Evolutionary conservation across 257 asterid genomes (phyloP), one percentile per base, ranked within the genome.

Genomic region (Buddleja alternifolia): DNA sequence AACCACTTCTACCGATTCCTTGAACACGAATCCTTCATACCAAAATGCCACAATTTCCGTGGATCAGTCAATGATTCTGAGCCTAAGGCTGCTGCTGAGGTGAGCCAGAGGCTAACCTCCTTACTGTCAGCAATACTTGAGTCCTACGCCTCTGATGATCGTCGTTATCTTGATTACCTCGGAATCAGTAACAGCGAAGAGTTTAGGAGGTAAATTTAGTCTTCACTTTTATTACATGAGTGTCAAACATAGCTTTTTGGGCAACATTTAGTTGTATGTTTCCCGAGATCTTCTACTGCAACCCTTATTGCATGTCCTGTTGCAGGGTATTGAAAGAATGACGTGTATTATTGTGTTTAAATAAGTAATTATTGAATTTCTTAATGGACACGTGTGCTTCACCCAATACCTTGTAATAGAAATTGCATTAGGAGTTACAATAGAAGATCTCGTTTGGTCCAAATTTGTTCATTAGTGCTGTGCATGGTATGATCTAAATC

Each of bases 111-210:
- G 77, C 88, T 93, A 37, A 51, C 82, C 36, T 84, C 77, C 79
- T 44, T 93, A 69, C 88, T 93, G 96, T 82, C 89, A 42, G 97
- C 97, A 14, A 85, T 93, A 68, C 83, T 93, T 0, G 99, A 90
- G 82, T 79, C 93, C 0, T 89, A 85, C 3, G 90, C 96, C 32
- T 88, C 93, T 34, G 93, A 87, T 53, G 95, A 90, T 62, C 74
- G 88, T 10, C 67, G 58, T 16, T 82, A 68, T 67, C 85, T 93
- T 67, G 95, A 93, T 80, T 93, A 85, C 71, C 39, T 73, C 0
- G 90, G 85, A 60, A 88, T 93, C 80, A 87, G 95, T 89, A 87
- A 90, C 60, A 90, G 97, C n/a, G 99, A 93, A 87, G 99, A 93
- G 82, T 93, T 93, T 48, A 77, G 97, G 24, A 88, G 98, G 95